phyloP scores from a whole-genome alignment of 345 rosid genomes.

The Hevea brasiliensis region DNA sequence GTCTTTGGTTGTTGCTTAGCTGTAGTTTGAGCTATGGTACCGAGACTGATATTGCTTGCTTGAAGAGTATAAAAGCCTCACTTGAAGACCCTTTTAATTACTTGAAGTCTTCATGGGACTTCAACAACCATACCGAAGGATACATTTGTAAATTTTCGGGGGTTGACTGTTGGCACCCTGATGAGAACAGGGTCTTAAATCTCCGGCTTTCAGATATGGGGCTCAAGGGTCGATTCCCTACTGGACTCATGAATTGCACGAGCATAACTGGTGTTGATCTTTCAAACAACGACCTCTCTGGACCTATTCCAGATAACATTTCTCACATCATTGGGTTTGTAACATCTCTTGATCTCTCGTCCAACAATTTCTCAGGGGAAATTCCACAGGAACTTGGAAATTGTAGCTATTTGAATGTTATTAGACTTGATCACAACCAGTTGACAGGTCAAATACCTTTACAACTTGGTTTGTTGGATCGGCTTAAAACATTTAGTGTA shows the following conservation, averaged over 20 bases:
- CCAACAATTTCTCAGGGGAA: conserved; percentile 58
- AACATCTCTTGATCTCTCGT: conserved; percentile 62
- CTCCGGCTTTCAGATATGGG: conserved; percentile 59
- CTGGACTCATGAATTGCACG: conserved; percentile 38
- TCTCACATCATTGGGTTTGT: conserved; percentile 5
- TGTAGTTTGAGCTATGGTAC: conserved; percentile 40
- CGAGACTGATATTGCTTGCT: conserved; percentile 48
- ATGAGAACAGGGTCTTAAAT: conserved; percentile 73
- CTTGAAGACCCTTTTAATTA: conserved; percentile 45
- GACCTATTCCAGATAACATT: conserved; percentile 53
- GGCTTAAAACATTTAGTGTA: conserved; percentile 53
- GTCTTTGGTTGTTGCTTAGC: conserved; percentile 37
- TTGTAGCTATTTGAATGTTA: conserved; percentile 54
- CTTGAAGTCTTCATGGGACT: conserved; percentile 53
- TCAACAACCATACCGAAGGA: conserved; percentile 53
- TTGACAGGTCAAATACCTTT: conserved; percentile 61
- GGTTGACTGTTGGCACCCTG: conserved; percentile 85
- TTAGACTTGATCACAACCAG: conserved; percentile 57
- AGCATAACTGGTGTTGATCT: conserved; percentile 71
- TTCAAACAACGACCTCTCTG: conserved; percentile 61
- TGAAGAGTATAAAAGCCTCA: conserved; percentile 32
- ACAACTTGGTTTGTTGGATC: conserved; percentile 40
- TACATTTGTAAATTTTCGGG: conserved; percentile 68
- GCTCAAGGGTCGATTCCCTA: conserved; percentile 66
- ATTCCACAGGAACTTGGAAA: conserved; percentile 46